Evolutionary conservation across 495 filamentous ascomycete genomes (phyloP).

Genomic region (Aspergillus ostianus): DNA sequence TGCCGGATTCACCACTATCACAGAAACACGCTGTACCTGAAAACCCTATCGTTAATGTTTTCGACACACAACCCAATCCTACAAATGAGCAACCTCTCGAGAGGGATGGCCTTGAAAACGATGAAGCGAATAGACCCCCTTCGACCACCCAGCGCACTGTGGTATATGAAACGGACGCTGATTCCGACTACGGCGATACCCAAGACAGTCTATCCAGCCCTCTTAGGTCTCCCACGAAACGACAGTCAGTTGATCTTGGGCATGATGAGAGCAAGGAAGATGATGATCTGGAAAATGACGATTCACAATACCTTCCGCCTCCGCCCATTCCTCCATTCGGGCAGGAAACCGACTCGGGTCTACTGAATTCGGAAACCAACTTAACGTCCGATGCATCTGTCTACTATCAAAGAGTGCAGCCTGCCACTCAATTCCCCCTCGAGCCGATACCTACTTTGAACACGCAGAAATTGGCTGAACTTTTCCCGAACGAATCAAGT

Average conservation of each 20-base stretch:
- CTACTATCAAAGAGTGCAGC: conserved; percentile 39
- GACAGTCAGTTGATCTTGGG: neutral
- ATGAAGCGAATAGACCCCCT: conserved; percentile 1
- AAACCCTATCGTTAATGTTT: neutral
- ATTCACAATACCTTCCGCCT: conserved; percentile 40
- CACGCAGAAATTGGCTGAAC: conserved; percentile 43
- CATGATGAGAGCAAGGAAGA: conserved; percentile 4
- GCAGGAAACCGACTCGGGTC: conserved; percentile 19
- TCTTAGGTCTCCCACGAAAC: conserved; percentile 15
- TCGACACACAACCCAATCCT: conserved; percentile 2
- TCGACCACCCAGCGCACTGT: conserved; percentile 31
- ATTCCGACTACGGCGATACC: conserved; percentile 35
- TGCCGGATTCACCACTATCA: conserved; percentile 6
- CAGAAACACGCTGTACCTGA: conserved; percentile 5
- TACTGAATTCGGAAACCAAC: conserved; percentile 26
- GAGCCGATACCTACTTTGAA: conserved; percentile 43
- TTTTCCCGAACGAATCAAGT: conserved; percentile 37
- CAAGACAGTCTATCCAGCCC: conserved; percentile 20
- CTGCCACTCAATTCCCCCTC: conserved; percentile 43
- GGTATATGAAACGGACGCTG: conserved; percentile 47
- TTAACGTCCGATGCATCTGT: conserved; percentile 42
- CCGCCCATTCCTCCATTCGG: conserved; percentile 26
- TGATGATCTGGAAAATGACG: conserved; percentile 21
- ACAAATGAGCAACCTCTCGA: neutral
- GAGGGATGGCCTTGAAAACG: neutral